phyloP scores from a whole-genome alignment of 1,284 basidiomycete genomes.

The Ustilago loliicola region DNA sequence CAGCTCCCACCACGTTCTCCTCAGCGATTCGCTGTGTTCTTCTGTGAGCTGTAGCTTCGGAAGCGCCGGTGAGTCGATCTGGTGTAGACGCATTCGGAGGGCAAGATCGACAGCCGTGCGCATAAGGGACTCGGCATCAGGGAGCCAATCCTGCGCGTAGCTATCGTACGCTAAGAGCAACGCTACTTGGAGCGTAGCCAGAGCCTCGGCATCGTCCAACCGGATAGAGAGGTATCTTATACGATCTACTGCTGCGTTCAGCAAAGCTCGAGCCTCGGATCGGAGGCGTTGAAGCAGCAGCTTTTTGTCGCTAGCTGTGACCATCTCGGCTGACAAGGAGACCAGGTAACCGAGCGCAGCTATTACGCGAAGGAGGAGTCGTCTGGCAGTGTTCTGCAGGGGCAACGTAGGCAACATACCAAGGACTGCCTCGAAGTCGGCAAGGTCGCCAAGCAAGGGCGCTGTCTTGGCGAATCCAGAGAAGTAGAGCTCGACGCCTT shows the following conservation, averaged over 20 bases:
- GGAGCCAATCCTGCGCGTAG: constrained; percentile 12
- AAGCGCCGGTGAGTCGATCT: constrained; percentile 5
- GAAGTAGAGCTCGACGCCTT: constrained; percentile 13
- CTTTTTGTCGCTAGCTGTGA: background rate
- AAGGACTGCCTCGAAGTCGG: constrained; percentile 8
- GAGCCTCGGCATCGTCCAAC: constrained; percentile 10
- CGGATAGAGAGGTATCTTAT: background rate
- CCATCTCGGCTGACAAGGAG: background rate
- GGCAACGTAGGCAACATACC: constrained; percentile 4
- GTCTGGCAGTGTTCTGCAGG: background rate
- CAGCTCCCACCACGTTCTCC: constrained; percentile 24
- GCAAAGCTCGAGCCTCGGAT: constrained; percentile 1
- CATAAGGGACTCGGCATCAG: constrained; percentile 8
- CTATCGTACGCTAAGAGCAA: constrained; percentile 21
- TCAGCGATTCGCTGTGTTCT: constrained; percentile 5
- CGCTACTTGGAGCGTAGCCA: constrained; percentile 3
- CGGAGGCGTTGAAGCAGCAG: constrained; percentile 3
- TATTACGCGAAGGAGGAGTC: background rate
- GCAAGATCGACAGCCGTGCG: constrained; percentile 10
- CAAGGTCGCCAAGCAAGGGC: constrained; percentile 10
- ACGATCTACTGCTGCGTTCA: background rate
- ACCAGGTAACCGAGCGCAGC: constrained; percentile 8
- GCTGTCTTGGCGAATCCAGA: constrained; percentile 16
- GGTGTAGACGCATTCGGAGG: constrained; percentile 11
- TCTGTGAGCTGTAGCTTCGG: background rate